Conservation (phyloP, 2,329 filamentous ascomycete species). For the Colletotrichum sojae region DNA sequence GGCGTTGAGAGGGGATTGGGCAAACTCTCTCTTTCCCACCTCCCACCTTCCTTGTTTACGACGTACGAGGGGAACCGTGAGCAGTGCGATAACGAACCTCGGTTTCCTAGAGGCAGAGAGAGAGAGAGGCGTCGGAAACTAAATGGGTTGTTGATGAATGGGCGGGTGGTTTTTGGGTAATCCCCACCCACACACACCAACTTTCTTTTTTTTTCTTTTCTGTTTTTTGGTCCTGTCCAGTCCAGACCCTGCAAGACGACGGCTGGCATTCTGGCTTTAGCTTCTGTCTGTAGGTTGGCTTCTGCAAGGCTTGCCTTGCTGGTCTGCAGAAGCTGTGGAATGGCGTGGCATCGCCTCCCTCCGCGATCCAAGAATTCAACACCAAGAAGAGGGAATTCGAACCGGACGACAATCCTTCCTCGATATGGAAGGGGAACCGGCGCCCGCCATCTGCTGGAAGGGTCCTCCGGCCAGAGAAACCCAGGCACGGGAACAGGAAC, state of each 20-base stretch:
- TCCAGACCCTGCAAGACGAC: slow-evolving; percentile 22
- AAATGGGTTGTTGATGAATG: slow-evolving; percentile 9
- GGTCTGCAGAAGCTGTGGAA: no score
- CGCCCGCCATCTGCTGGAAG: slow-evolving; percentile 14
- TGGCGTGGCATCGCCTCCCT: no score
- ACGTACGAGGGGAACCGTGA: slow-evolving; percentile 10
- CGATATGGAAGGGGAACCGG: background rate
- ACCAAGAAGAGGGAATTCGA: no score
- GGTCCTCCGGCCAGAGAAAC: slow-evolving; percentile 7
- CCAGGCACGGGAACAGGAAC: slow-evolving; percentile 12
- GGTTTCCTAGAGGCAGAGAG: no score
- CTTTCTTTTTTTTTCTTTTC: background rate
- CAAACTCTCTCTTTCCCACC: background rate
- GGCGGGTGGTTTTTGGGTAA: no score
- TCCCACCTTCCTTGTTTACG: background rate
- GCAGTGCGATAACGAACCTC: slow-evolving; percentile 14
- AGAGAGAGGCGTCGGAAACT: slow-evolving; percentile 12
- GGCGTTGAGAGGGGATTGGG: slow-evolving; percentile 32
- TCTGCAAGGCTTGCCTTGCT: background rate
- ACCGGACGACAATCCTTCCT: slow-evolving; percentile 24
- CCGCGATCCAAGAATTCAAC: slow-evolving; percentile 2
- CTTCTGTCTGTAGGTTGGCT: no score
- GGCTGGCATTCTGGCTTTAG: slow-evolving; percentile 16
- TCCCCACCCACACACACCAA: slow-evolving; percentile 22
- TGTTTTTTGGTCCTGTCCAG: background rate